Percentiles rank a stretch among this genome's conserved stretches.
These are phyloP conservation scores for Alternaria sp. DNA, from an alignment of 2,329 filamentous ascomycete species.

Conservation along the genomic window DNA sequence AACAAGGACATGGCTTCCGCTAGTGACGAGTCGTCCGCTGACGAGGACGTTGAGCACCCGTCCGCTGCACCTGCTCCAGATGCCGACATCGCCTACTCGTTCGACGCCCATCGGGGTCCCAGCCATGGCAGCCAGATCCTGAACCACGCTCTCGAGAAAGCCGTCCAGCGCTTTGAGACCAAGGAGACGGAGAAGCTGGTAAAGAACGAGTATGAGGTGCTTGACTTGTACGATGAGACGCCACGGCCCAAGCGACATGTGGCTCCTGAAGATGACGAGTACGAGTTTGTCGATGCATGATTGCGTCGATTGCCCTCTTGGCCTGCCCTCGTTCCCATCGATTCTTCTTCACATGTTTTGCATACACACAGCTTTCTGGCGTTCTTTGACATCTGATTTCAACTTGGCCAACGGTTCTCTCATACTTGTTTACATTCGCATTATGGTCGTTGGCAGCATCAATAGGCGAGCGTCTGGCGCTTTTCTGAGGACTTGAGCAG, in stretches of 20 bases:
- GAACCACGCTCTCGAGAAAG: constrained; percentile 63
- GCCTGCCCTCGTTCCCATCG: constrained; percentile 11
- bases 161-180: constrained; percentile 67
- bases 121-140: constrained; percentile 65
- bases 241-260: constrained; percentile 43
- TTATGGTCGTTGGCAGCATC: constrained; percentile 50
- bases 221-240: constrained; percentile 51
- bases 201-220: constrained; percentile 67
- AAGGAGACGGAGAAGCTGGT: constrained; percentile 68
- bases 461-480: constrained; percentile 53
- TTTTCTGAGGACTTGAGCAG: constrained; percentile 55
- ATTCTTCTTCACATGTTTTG: constrained; percentile 27
- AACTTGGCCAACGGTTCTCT: constrained; percentile 27
- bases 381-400: constrained; percentile 29
- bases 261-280: constrained; percentile 51
- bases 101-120: constrained; percentile 60
- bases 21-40: constrained; percentile 54
- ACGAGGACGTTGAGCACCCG: constrained; percentile 55
- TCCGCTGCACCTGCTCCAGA: constrained; percentile 58
- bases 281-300: constrained; percentile 51
- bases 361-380: constrained; percentile 33
- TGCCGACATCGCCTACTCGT: constrained; percentile 62
- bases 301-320: constrained; percentile 6
- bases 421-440: constrained; percentile 35
- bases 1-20: constrained; percentile 56